Evolutionary conservation across 352 stramenopile species (phyloP), one percentile per base, ranked within the genome.

Genomic region (Pilasporangium apinafurcum): DNA sequence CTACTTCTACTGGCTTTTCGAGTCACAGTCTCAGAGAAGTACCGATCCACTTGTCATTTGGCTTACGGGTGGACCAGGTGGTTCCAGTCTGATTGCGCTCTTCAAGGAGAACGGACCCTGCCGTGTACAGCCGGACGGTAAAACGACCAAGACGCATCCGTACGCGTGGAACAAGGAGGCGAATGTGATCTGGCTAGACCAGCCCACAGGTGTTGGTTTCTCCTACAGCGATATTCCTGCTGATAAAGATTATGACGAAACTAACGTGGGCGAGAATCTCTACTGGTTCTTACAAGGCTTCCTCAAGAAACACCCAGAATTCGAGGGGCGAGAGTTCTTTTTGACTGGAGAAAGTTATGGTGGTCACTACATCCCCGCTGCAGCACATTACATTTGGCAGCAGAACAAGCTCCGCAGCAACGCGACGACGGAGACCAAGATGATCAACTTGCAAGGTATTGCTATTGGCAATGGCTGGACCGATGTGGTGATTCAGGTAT

Each of bases 131-230:
- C 20, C 48, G 0, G 60, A 77, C 31, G 35, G 68, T 16, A n/a
- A n/a, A n/a, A 57, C 39, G 8, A 75, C 66, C 9, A 57, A 51
- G 27, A 18, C 48, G 18, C 82, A 82, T 25, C 56, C 56, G 26
- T 54, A 78, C 41, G 67, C 64, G 35, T 86, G 73, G 73, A 83
- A 62, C 29, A 57, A 61, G 5, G 39, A 65, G 29, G 70, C 73
- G 20, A 83, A 80, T 28, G 57, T 83, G 8, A 47, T 85, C 21
- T 85, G 70, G 66, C 50, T 85, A 9, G 72, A 85, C 39, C 72
- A 85, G 34, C 67, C 69, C 14, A 49, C 48, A 9, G 50, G 53
- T 35, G 49, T 65, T 3, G 73, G 73, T 1, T 86, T 82, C 40
- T 83, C 69, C n/a, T 63, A 59, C 33, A 59, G 62, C 22, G 32